Base-by-base conservation (phyloP, 2,329 filamentous ascomycete genomes). In the Cladosporium oxysporum region DNA sequence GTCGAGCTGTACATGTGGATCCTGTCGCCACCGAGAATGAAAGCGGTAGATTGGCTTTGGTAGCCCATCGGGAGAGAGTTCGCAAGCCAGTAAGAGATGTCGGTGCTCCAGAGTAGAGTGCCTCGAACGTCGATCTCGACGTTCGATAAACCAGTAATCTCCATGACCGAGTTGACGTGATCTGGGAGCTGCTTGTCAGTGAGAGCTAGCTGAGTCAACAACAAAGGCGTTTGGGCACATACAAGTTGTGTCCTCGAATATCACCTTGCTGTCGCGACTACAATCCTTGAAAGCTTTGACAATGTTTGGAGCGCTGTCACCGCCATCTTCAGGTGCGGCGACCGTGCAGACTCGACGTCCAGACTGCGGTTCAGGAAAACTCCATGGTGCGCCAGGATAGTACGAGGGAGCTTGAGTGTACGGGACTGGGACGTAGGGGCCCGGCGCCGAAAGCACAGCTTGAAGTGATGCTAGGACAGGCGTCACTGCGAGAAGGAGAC, bases 31-130 rank as follows among this genome's bases (percentile, higher is more conserved):
- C 85, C 85, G 67, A 87, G 80, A 61, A 82, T 76, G 82, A 83
- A 86, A 0, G 83, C 84, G 0, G 83, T 83, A 14, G 80, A 83
- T 67, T 85, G 84, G 67, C 86, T 85, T 72, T 87, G 84, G 70
- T 84, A 86, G 5, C 81, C 82, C 12, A 86, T 77, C 0, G 81
- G 78, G 66, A 86, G 78, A 8, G 82, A 84, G 37, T 83, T 77
- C 8, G 77, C 77, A 0, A 84, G 79, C 84, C 84, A 87, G 73
- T 86, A 86, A 7, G 76, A 67, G 12, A 85, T 81, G 60, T 80
- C 71, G 0, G 76, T 77, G 33, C 74, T 70, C 78, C 77, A 80
- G 67, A 83, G 70, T 2, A 84, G 76, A 6, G 77, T 84, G 8
- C 83, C 83, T 37, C 77, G 72, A 58, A 85, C 76, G 64, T 84